Evolutionary conservation across 495 filamentous ascomycete genomes (phyloP), one percentile per base, ranked within the genome.

Genomic region (Penicillium roqueforti): DNA sequence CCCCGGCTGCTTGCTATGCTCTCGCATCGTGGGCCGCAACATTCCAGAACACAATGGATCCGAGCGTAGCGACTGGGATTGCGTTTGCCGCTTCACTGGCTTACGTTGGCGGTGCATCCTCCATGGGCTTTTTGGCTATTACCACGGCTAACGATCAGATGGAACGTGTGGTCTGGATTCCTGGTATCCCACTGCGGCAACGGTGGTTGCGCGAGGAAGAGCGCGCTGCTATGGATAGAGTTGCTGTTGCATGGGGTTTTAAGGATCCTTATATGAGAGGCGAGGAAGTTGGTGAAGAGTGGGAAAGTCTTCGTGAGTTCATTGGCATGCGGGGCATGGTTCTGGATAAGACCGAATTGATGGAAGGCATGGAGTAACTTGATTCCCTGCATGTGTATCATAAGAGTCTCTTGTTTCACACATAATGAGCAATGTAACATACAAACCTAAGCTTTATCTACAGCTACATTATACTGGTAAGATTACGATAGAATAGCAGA

Each of bases 191-290:
- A 22, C 71, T 98, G 61, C 76, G 86, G 55, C 75, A 92, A 55
- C 81, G 95, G n/a, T 97, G 91, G 91, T 66, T 96, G 36, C 79
- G 89, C 31, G 93, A 98, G 72, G 91, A 96, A 45, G 93, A 98
- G 72, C 80, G 93, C 19, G 87, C 85, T n/a, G 89, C 92, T 8
- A 68, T 92, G 54, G 93, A 98, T 75, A 84, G 80, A 64, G 80
- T 98, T 46, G 91, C 91, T 19, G 75, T 85, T 44, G 84, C 86
- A 7, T 98, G 95, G 87, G 93, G 93, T 0, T 97, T 97, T 65
- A 83, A 84, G 52, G 87, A 95, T 61, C 66, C 64, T n/a, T 83
- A 78, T 65, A 83, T 84, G 68, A 79, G 86, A 61, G 93, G 93
- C 2, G 89, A 96, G 65, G 93, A 98, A 67, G 87, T 91, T 56